These are phyloP conservation scores for Lanmaoa pseudosensibilis DNA, from an alignment of 768 basidiomycete species.

Conservation along the genomic window DNA sequence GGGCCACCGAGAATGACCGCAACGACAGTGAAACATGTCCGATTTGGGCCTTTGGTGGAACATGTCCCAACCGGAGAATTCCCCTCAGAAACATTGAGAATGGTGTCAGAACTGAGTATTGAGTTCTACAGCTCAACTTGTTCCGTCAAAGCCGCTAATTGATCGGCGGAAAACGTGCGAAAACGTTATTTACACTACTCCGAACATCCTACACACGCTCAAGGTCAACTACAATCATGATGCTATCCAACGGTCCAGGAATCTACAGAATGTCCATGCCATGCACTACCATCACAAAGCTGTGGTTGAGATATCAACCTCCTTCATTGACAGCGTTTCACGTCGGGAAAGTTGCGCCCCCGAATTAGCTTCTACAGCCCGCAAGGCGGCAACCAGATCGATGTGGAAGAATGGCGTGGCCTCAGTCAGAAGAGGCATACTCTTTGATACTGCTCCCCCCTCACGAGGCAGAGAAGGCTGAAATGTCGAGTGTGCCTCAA, in stretches of 20 bases:
- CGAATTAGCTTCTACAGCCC: slow-evolving; percentile 56
- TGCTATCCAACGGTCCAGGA: no score
- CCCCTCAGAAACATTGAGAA: not conserved
- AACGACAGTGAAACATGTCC: not conserved
- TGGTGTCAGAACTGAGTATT: not conserved
- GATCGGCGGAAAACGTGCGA: slow-evolving; percentile 1
- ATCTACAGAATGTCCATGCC: not conserved
- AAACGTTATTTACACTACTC: not conserved
- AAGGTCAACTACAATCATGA: no score
- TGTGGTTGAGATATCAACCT: not conserved
- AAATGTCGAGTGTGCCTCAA: slow-evolving; percentile 33
- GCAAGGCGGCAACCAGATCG: slow-evolving; percentile 72
- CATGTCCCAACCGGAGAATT: not conserved
- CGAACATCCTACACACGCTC: not conserved
- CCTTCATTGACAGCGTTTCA: slow-evolving; percentile 11
- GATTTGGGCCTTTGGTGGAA: slow-evolving; percentile 4
- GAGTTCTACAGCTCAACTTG: not conserved
- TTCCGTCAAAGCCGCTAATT: not conserved
- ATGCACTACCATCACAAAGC: not conserved
- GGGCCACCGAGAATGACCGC: slow-evolving; percentile 30
- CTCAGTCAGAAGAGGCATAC: slow-evolving; percentile 41
- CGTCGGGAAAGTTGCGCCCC: not conserved
- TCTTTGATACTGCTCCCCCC: not conserved
- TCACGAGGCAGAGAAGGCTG: slow-evolving; percentile 3
- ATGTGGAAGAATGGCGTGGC: slow-evolving; percentile 91